phyloP scores from a whole-genome alignment of 2,329 filamentous ascomycete genomes.

The Colletotrichum sp. region DNA sequence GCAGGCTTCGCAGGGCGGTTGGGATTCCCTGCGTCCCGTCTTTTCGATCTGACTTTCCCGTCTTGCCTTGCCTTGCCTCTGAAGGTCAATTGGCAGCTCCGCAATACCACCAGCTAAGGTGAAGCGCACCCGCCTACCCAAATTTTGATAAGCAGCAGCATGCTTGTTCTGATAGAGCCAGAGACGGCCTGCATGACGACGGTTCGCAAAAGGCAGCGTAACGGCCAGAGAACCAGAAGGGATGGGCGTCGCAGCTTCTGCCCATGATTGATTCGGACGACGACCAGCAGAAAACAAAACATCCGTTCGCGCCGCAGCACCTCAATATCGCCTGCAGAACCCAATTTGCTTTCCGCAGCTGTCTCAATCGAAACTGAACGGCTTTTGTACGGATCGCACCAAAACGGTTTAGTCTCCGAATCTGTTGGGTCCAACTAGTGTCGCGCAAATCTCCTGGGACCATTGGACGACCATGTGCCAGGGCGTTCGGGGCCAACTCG shows the following conservation, averaged over 20 bases:
- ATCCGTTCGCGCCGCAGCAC: not conserved
- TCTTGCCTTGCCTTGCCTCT: not conserved
- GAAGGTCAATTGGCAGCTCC: not conserved
- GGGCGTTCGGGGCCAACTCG: not conserved
- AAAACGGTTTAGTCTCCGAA: slow-evolving; percentile 1
- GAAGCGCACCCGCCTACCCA: not conserved
- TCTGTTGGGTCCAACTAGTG: slow-evolving; percentile 17
- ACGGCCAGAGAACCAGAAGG: not conserved
- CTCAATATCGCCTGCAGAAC: not conserved
- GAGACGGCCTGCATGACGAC: not conserved
- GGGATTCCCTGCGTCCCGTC: not conserved
- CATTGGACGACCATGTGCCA: not conserved
- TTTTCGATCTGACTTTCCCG: not conserved
- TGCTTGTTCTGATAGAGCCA: not conserved
- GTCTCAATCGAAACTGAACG: not conserved
- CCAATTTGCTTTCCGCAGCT: not conserved
- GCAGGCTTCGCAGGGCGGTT: not conserved
- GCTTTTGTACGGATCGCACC: not conserved
- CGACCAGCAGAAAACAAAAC: not conserved
- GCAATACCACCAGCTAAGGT: not conserved
- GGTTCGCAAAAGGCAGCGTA: not conserved
- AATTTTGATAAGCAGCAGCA: not conserved
- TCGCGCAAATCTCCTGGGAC: not conserved
- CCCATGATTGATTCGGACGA: not conserved
- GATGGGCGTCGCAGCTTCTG: not conserved